Evolutionary conservation across 176 grass and related monocot species (phyloP).

Genomic region (Oryza longistaminata): DNA sequence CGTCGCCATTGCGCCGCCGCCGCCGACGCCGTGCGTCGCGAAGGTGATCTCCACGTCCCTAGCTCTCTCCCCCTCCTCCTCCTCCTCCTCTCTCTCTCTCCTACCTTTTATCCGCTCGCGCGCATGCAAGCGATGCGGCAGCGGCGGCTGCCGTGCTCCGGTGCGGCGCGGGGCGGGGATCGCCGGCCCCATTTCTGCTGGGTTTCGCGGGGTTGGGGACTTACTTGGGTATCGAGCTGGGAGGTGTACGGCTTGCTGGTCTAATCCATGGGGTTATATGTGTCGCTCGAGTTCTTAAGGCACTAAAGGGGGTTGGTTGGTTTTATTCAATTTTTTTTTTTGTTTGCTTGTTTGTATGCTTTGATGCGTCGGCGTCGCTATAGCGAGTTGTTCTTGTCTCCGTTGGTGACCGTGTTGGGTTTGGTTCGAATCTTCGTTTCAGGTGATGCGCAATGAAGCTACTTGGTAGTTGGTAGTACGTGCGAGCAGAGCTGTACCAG

Average conservation of each 20-base stretch:
- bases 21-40: neutral
- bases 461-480: neutral
- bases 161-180: no score
- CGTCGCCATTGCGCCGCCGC: conserved; percentile 32
- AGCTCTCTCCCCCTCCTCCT: neutral
- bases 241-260: neutral
- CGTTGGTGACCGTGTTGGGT: neutral
- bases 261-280: neutral
- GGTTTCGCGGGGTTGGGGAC: neutral
- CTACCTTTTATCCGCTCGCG: neutral
- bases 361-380: neutral
- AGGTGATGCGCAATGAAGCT: neutral
- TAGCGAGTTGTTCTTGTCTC: neutral
- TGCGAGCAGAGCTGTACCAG: neutral
- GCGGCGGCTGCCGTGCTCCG: neutral
- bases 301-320: neutral
- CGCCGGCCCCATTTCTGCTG: neutral
- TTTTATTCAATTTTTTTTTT: neutral
- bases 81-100: neutral
- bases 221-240: neutral
- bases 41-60: conserved; percentile 11
- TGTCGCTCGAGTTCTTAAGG: neutral
- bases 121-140: neutral
- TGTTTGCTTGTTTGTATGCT: neutral
- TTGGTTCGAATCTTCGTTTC: neutral